These are phyloP conservation scores for Akanthomyces lecanii DNA, from an alignment of 2,329 filamentous ascomycete genomes.

Conservation along the genomic window DNA sequence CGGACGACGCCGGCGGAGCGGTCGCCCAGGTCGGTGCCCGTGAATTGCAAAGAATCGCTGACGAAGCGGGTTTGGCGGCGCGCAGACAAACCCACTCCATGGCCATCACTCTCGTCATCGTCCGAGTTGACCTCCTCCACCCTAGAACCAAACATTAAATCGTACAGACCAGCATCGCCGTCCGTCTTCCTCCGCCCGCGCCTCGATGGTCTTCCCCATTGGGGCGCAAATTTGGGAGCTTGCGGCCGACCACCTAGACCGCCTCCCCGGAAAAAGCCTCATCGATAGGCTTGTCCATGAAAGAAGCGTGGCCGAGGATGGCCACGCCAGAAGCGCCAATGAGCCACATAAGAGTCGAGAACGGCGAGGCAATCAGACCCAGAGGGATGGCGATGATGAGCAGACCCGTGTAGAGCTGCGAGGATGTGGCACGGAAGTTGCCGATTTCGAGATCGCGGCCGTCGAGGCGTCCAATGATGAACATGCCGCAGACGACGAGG, in stretches of 20 bases:
- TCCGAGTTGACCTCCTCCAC: constrained; percentile 67
- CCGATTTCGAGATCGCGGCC: constrained; percentile 86
- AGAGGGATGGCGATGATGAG: constrained; percentile 79
- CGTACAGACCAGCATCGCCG: constrained; percentile 40
- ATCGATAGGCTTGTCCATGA: constrained; percentile 99
- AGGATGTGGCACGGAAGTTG: constrained; percentile 75
- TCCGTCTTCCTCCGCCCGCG: constrained; percentile 64
- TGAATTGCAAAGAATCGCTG: constrained; percentile 59
- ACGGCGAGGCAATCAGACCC: constrained; percentile 77
- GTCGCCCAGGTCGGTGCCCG: constrained; percentile 53
- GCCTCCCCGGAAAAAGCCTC: constrained; percentile 99
- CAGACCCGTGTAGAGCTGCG: constrained; percentile 89
- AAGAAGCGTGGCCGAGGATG: constrained; percentile 88
- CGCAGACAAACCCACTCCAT: constrained; percentile 48
- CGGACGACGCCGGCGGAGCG: constrained; percentile 35
- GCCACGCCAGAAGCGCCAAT: constrained; percentile 92
- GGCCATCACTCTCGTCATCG: constrained; percentile 51
- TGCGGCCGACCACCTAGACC: constrained; percentile 99
- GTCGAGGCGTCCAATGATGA: constrained; percentile 83
- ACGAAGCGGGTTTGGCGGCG: constrained; percentile 46
- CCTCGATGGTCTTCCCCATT: constrained; percentile 99
- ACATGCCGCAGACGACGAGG: constrained; percentile 81
- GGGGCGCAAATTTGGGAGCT: constrained; percentile 92
- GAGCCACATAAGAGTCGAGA: constrained; percentile 86
- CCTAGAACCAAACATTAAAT: constrained; percentile 32